Evolutionary conservation across 1,284 basidiomycete genomes (phyloP).

Genomic region (Apiotrichum veenhuisii): DNA sequence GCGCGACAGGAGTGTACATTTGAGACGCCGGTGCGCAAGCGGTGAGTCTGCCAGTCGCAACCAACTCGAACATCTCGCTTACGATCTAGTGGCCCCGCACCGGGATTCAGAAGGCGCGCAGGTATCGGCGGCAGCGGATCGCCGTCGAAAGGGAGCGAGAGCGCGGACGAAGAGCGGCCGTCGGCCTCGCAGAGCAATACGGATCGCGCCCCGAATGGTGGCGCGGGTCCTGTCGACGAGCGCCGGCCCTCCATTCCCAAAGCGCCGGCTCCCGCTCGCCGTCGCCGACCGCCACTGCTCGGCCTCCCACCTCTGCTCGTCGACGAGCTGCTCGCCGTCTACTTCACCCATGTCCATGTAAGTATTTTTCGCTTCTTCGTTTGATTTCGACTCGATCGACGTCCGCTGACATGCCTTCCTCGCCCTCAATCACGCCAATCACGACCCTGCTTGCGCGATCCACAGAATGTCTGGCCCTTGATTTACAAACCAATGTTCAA

Average conservation of each 20-base stretch:
- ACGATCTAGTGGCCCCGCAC: slow-evolving; percentile 11
- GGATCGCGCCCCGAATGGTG: background rate
- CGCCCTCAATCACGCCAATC: background rate
- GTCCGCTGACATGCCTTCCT: background rate
- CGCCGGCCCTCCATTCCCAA: background rate
- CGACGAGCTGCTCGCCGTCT: slow-evolving; percentile 39
- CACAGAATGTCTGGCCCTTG: slow-evolving; percentile 47
- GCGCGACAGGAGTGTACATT: slow-evolving; percentile 24
- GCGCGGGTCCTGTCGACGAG: background rate
- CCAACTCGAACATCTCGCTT: background rate
- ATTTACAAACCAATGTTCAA: slow-evolving; percentile 46
- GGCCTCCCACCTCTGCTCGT: slow-evolving; percentile 26
- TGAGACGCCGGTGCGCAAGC: slow-evolving; percentile 27
- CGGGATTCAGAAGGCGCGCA: slow-evolving; percentile 14
- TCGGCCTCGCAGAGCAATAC: background rate
- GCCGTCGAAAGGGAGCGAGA: background rate
- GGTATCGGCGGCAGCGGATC: slow-evolving; percentile 3
- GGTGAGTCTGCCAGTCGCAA: slow-evolving; percentile 15
- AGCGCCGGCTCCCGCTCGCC: background rate
- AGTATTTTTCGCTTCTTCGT: slow-evolving; percentile 15
- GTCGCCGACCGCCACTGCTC: slow-evolving; percentile 18
- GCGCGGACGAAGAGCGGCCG: background rate
- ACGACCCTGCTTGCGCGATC: background rate
- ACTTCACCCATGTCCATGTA: slow-evolving; percentile 43
- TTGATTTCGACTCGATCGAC: no score